Base-by-base conservation (phyloP, 257 asterid species). In the Solanum megistacrolobum region DNA sequence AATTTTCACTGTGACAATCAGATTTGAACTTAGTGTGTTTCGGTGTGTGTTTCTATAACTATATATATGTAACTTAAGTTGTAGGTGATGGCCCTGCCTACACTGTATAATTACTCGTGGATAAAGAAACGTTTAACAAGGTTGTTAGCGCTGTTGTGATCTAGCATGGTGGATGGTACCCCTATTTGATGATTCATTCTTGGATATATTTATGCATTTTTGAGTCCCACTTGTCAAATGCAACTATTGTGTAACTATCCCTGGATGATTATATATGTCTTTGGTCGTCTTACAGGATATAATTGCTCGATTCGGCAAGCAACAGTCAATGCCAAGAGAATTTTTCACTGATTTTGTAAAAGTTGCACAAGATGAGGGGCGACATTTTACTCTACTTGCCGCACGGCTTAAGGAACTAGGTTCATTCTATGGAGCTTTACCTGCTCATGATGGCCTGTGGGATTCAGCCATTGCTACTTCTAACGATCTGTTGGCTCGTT, bases 391-490 rank as follows among this genome's bases (percentile, higher is more conserved):
- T 86, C 93, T 97, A 83, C 98, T 97, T 55, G 96, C 98, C 39
- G 92, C 91, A 60, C 92, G 99, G 38, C 96, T 97, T 12, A 71
- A 92, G 91, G 98, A 97, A 82, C 92, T 97, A 27, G 98, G 97
- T 71, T 97, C 98, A 68, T 93, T 91, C 92, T 97, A 97, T 84
- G 98, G 99, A 89, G 99, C 98, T 34, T 92, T 97, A 39, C 95
- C 98, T 39, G 98, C 98, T 87, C 99, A 97, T 86, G 99, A 97
- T 87, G 99, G 99, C 78, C 96, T 97, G 73, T 97, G 99, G 99
- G 99, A 95, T 90, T 97, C 99, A 20, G 99, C 99, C 29, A 91
- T 86, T 83, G 96, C 96, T 82, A 97, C 99, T 88, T 95, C 98
- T 12, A 92, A 93, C 82, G 97, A 95, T 89, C 81, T 97, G 91